Conservation (phyloP, 2,329 filamentous ascomycete species). For the Cyphellophora attinorum region DNA sequence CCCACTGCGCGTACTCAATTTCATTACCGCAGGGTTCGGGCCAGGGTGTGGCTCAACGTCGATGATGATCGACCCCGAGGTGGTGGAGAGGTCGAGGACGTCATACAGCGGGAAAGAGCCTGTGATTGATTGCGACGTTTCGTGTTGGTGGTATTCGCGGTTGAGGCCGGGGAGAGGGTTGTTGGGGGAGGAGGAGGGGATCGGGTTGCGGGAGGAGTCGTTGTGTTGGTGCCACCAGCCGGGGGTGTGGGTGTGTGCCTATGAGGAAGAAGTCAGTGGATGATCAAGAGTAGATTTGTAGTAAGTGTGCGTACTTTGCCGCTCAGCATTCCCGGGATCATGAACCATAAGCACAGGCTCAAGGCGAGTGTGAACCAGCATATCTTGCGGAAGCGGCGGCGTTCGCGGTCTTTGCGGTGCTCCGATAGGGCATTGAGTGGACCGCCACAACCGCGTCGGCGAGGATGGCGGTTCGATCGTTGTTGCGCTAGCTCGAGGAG, state of each 20-base stretch:
- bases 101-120: conserved; percentile 25
- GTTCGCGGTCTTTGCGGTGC: conserved; percentile 7
- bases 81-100: conserved; percentile 22
- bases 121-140: conserved; percentile 17
- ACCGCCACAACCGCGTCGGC: too few species aligned
- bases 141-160: conserved; percentile 13
- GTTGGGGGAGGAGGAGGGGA: too few species aligned
- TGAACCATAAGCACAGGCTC: conserved; percentile 11
- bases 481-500: not conserved
- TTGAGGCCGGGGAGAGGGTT: too few species aligned
- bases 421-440: too few species aligned
- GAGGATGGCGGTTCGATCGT: too few species aligned
- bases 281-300: too few species aligned
- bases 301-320: too few species aligned
- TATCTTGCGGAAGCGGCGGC: conserved; percentile 7
- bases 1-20: conserved; percentile 20
- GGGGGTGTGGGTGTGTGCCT: too few species aligned
- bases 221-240: too few species aligned
- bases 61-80: conserved; percentile 22
- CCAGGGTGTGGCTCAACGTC: conserved; percentile 24
- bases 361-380: conserved; percentile 11
- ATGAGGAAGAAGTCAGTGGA: too few species aligned
- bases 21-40: conserved; percentile 21
- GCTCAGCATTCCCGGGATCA: conserved; percentile 5
- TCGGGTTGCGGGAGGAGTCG: too few species aligned